Evolutionary conservation across 805 yeast species (phyloP).

Genomic region (Lachancea cidri): DNA sequence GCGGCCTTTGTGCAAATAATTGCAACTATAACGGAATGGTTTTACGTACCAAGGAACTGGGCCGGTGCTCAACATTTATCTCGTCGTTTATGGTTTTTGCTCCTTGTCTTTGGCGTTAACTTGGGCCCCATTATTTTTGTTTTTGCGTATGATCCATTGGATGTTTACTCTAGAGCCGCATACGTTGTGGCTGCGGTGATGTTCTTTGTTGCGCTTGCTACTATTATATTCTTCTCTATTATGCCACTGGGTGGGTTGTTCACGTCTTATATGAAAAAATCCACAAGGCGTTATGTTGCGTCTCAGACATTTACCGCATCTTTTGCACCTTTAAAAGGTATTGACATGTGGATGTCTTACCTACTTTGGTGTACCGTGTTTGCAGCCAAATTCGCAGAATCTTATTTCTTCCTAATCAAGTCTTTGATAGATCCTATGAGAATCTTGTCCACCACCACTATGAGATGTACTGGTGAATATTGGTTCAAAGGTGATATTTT

Average conservation of each 20-base stretch:
- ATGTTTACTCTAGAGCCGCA: constrained; percentile 61
- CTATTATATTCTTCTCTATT: constrained; percentile 78
- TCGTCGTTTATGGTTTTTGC: constrained; percentile 76
- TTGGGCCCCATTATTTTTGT: constrained; percentile 84
- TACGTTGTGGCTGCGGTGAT: constrained; percentile 76
- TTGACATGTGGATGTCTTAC: constrained; percentile 96
- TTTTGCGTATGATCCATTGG: constrained; percentile 71
- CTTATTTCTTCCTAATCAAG: constrained; percentile 85
- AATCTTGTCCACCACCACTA: constrained; percentile 71
- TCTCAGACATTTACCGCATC: constrained; percentile 95
- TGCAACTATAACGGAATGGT: constrained; percentile 92
- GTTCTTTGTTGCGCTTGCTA: constrained; percentile 81
- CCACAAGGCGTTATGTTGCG: constrained; percentile 82
- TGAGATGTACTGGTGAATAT: constrained; percentile 95
- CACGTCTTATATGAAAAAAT: constrained; percentile 84
- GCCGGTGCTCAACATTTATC: constrained; percentile 97
- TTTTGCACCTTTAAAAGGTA: constrained; percentile 71
- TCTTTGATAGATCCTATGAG: constrained; percentile 94
- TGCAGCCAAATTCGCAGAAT: constrained; percentile 82
- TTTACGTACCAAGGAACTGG: constrained; percentile 96
- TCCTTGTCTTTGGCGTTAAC: constrained; percentile 61
- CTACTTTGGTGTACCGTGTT: constrained; percentile 86
- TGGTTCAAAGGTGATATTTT: constrained; percentile 66
- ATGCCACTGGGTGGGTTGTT: constrained; percentile 97
- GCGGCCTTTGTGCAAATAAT: constrained; percentile 75